phyloP scores from a whole-genome alignment of 768 basidiomycete species.

The Pulveroboletus ravenelii region DNA sequence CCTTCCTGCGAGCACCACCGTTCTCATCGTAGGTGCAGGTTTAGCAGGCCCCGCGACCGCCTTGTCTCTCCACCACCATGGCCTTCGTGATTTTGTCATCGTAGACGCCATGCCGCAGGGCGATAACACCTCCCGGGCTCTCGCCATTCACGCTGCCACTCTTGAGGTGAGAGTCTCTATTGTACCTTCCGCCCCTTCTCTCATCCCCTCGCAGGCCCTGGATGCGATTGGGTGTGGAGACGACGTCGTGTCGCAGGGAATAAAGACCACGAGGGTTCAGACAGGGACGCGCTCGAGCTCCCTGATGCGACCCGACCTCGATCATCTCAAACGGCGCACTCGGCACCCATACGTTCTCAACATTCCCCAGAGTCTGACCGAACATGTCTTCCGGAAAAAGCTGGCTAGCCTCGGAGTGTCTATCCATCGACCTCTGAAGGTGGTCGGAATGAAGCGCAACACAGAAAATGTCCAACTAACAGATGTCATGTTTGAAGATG shows the following conservation, averaged over 20 bases:
- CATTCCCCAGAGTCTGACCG: conserved; percentile 43
- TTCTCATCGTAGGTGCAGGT: conserved; percentile 50
- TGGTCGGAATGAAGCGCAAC: conserved; percentile 34
- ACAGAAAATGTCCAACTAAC: conserved; percentile 25
- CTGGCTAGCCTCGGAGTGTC: conserved; percentile 30
- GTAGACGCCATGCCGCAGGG: conserved; percentile 38
- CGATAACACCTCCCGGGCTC: conserved; percentile 39
- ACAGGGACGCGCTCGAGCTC: conserved; percentile 29
- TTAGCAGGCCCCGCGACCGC: conserved; percentile 46
- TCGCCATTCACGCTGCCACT: conserved; percentile 47
- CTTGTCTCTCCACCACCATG: conserved; percentile 40
- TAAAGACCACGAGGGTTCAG: conserved; percentile 24
- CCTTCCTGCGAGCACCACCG: conserved; percentile 28
- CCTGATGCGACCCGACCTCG: conserved; percentile 31
- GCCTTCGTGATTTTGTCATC: conserved; percentile 38
- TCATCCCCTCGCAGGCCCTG: conserved; percentile 39
- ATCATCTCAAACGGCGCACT: conserved; percentile 36
- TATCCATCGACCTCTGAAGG: conserved; percentile 37
- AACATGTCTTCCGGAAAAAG: conserved; percentile 35
- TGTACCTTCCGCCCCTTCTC: conserved; percentile 14
- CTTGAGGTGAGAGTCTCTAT: conserved; percentile 37
- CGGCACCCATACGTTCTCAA: conserved; percentile 40
- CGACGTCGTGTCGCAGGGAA: conserved; percentile 34
- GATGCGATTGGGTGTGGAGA: conserved; percentile 42
- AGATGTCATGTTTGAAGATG: conserved; percentile 45